Evolutionary conservation across 2,329 filamentous ascomycete species (phyloP).

Genomic region (Fusarium transvaalense): DNA sequence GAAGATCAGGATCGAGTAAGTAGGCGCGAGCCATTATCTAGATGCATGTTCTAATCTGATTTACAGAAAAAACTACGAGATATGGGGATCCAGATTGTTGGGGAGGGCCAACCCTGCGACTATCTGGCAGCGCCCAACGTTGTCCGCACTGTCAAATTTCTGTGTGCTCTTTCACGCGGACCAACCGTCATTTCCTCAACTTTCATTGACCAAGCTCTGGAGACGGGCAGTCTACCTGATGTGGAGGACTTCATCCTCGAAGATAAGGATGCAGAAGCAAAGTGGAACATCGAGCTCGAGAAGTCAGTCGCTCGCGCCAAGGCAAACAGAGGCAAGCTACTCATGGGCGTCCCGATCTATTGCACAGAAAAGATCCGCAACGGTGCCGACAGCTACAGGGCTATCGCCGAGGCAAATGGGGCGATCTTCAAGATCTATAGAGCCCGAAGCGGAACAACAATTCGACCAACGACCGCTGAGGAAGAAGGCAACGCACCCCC

Average conservation of each 20-base stretch:
- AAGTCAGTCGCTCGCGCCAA: slow-evolving; percentile 78
- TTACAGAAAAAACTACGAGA: slow-evolving; percentile 81
- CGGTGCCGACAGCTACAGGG: slow-evolving; percentile 84
- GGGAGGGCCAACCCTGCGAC: slow-evolving; percentile 81
- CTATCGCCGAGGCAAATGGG: slow-evolving; percentile 89
- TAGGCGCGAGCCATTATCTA: slow-evolving; percentile 27
- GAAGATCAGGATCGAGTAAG: slow-evolving; percentile 86
- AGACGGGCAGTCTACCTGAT: slow-evolving; percentile 73
- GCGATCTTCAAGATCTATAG: slow-evolving; percentile 84
- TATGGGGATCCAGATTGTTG: slow-evolving; percentile 83
- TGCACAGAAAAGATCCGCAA: slow-evolving; percentile 84
- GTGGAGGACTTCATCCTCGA: slow-evolving; percentile 75
- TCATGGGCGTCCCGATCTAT: slow-evolving; percentile 83
- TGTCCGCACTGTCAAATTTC: slow-evolving; percentile 92
- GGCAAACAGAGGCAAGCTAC: slow-evolving; percentile 79
- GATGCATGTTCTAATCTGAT: slow-evolving; percentile 34
- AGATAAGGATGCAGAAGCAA: slow-evolving; percentile 79
- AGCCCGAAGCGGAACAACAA: slow-evolving; percentile 76
- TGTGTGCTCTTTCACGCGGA: slow-evolving; percentile 85
- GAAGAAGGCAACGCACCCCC: slow-evolving; percentile 71
- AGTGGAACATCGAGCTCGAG: slow-evolving; percentile 75
- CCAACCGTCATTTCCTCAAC: slow-evolving; percentile 80
- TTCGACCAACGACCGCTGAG: slow-evolving; percentile 73
- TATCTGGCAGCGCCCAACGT: slow-evolving; percentile 89
- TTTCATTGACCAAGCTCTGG: slow-evolving; percentile 83